Conservation (phyloP, 164 flowering plant genomes). For the Cinnamomum chago region DNA sequence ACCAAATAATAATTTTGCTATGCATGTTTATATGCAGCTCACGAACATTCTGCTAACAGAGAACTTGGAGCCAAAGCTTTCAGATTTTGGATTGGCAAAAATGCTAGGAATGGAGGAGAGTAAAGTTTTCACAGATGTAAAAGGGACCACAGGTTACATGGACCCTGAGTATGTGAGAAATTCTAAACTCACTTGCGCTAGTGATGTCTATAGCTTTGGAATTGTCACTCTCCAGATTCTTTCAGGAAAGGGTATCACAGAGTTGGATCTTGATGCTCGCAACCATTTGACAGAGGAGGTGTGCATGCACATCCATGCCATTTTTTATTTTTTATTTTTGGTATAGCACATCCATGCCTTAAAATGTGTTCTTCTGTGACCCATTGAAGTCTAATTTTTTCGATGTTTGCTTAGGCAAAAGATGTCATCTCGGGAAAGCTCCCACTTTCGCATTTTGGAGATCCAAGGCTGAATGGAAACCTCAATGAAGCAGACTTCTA, state of each 20-base stretch:
- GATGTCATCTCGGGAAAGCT: slow-evolving; percentile 51
- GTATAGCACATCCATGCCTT: background rate
- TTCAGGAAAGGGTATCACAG: slow-evolving; percentile 63
- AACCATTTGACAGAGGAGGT: slow-evolving; percentile 62
- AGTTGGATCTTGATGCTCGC: slow-evolving; percentile 59
- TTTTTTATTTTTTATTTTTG: too few relatives aligned
- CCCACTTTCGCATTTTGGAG: slow-evolving; percentile 52
- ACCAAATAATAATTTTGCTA: too few relatives aligned
- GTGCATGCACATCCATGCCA: background rate
- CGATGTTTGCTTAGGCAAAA: slow-evolving; percentile 45
- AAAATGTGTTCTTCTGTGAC: background rate
- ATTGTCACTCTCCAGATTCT: slow-evolving; percentile 59
- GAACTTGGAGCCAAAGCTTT: slow-evolving; percentile 57
- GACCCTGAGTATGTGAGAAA: slow-evolving; percentile 78
- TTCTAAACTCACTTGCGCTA: slow-evolving; percentile 68
- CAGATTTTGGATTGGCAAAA: slow-evolving; percentile 79
- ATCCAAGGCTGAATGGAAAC: slow-evolving; percentile 44
- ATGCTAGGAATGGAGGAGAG: slow-evolving; percentile 69
- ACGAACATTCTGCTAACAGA: slow-evolving; percentile 68
- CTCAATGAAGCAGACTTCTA: slow-evolving; percentile 39
- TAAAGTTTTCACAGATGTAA: slow-evolving; percentile 70
- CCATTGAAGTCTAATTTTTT: background rate
- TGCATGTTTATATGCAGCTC: slow-evolving; percentile 30
- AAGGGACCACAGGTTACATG: slow-evolving; percentile 80
- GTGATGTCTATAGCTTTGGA: slow-evolving; percentile 71